Evolutionary conservation across 345 rosid genomes (phyloP).

Genomic region (Euphorbia tirucalli): DNA sequence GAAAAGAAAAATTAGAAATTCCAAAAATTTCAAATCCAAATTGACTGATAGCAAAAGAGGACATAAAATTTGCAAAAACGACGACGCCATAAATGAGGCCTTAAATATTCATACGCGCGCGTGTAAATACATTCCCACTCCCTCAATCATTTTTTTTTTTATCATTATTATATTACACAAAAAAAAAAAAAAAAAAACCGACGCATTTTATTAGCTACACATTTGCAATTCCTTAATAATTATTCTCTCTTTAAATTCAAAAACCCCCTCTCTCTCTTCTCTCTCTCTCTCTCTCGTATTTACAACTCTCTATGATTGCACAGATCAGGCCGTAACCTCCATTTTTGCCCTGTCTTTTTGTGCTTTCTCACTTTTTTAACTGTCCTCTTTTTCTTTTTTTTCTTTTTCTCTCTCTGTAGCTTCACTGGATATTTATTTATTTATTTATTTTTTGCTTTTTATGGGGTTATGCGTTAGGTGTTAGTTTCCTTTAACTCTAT

Average conservation of each 20-base stretch:
- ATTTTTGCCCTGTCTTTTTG: background rate
- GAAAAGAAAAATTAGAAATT: no score
- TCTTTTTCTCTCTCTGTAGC: background rate
- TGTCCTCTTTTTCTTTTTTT: no score
- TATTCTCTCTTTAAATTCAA: conserved; percentile 2
- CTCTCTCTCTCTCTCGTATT: background rate
- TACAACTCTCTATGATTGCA: conserved; percentile 15
- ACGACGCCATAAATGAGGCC: conserved; percentile 18
- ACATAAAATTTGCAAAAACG: background rate
- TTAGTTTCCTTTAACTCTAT: background rate
- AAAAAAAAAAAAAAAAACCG: no score
- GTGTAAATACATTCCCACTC: background rate
- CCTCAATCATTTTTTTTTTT: no score
- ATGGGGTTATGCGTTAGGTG: background rate
- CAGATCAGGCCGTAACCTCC: conserved; percentile 26
- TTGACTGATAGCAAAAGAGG: no score
- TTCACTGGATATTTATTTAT: background rate
- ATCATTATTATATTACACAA: no score
- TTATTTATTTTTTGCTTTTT: background rate
- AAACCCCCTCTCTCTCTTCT: conserved; percentile 15
- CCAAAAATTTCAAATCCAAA: background rate
- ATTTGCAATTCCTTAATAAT: background rate
- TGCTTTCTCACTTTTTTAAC: background rate
- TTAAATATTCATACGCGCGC: no score
- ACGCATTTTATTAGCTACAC: no score